These are phyloP conservation scores for Phytomonas serpens DNA, from an alignment of 208 protist species.

Conservation along the genomic window DNA sequence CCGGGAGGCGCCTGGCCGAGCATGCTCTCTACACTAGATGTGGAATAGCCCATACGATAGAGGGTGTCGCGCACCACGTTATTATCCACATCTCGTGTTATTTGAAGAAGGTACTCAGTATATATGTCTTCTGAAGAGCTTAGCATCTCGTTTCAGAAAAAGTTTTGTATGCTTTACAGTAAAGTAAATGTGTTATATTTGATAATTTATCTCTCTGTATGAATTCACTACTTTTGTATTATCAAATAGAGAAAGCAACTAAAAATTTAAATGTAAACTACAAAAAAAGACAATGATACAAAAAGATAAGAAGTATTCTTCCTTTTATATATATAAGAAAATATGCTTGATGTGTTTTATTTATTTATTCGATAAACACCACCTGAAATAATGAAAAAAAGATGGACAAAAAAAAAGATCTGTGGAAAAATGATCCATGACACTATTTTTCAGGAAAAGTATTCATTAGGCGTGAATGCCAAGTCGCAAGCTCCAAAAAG, in stretches of 20 bases:
- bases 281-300: background rate
- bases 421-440: background rate
- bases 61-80: conserved; percentile 45
- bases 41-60: conserved; percentile 33
- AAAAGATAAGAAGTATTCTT: background rate
- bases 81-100: conserved; percentile 25
- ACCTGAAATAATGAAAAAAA: background rate
- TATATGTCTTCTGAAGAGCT: conserved; percentile 38
- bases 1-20: conserved; percentile 24
- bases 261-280: background rate
- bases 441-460: background rate
- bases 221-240: background rate
- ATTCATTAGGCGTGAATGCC: background rate
- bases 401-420: background rate
- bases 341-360: background rate
- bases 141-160: conserved; percentile 24
- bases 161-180: background rate
- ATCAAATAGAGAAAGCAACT: background rate
- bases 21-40: conserved; percentile 25
- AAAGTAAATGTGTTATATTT: background rate
- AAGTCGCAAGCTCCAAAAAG: background rate
- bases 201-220: background rate
- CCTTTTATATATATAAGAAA: background rate
- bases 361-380: background rate
- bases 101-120: conserved; percentile 33